These are phyloP conservation scores for Pythium aphanidermatum DNA, from an alignment of 352 stramenopile genomes.

Conservation along the genomic window DNA sequence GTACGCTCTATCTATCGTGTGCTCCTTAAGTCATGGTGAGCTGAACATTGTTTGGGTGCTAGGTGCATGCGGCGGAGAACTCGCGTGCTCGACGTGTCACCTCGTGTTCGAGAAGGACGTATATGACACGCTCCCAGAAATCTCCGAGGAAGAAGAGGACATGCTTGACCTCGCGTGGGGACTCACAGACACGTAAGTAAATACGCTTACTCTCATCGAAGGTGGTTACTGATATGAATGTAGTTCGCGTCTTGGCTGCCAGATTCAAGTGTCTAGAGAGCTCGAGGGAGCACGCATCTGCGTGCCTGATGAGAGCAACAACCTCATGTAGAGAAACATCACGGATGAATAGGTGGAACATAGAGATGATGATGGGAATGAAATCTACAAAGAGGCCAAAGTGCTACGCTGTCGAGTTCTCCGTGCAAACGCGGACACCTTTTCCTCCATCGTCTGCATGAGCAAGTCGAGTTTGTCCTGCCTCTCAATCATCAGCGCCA, in stretches of 20 bases:
- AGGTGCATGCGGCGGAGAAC: constrained; percentile 89
- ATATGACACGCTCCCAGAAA: constrained; percentile 82
- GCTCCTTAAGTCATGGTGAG: not conserved
- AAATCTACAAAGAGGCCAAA: constrained; percentile 10
- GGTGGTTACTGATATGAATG: constrained; percentile 8
- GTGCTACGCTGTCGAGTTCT: constrained; percentile 9
- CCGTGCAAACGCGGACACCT: constrained; percentile 11
- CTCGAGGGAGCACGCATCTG: constrained; percentile 84
- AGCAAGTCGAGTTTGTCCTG: constrained; percentile 44
- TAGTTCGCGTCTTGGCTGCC: constrained; percentile 84
- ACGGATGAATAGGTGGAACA: not conserved
- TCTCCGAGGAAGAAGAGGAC: constrained; percentile 93
- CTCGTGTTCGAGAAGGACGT: constrained; percentile 88
- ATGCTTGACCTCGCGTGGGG: constrained; percentile 94
- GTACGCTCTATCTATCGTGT: constrained; percentile 10
- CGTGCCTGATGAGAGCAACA: constrained; percentile 85
- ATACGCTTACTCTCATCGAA: not conserved
- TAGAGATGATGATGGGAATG: constrained; percentile 10
- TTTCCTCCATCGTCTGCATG: constrained; percentile 36
- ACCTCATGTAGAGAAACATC: constrained; percentile 69
- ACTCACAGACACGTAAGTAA: constrained; percentile 88
- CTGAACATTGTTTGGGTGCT: not conserved
- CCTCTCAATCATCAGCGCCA: constrained; percentile 49
- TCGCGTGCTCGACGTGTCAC: constrained; percentile 94
- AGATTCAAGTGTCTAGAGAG: constrained; percentile 86